phyloP scores from a whole-genome alignment of 768 basidiomycete species.

The Tulasnella sp. region DNA sequence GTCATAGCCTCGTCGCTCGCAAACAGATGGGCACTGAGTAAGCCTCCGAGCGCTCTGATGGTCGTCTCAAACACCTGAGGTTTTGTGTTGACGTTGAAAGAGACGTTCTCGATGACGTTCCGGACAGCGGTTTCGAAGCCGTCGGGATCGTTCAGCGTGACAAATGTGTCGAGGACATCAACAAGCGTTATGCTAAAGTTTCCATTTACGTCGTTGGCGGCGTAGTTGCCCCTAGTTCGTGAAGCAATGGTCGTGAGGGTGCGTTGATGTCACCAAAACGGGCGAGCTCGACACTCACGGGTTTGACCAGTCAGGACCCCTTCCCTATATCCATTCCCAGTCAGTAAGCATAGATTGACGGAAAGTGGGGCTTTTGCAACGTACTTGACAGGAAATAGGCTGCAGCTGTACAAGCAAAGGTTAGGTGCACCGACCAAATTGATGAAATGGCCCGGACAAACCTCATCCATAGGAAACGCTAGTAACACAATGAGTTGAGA shows the following conservation, averaged over 20 bases:
- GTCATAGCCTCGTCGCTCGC: constrained; percentile 20
- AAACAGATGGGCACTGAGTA: constrained; percentile 70
- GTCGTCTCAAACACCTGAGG: constrained; percentile 99
- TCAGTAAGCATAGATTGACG: neutral
- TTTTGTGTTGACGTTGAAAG: constrained; percentile 85
- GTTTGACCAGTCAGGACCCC: constrained; percentile 76
- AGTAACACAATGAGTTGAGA: constrained; percentile 22
- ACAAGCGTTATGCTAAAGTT: constrained; percentile 78
- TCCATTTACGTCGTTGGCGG: constrained; percentile 83
- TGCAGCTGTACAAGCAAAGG: constrained; percentile 43
- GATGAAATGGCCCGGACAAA: constrained; percentile 25
- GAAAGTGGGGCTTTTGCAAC: neutral
- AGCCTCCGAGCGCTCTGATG: constrained; percentile 83
- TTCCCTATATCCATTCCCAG: constrained; percentile 26
- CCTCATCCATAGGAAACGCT: constrained; percentile 86
- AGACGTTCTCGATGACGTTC: constrained; percentile 68
- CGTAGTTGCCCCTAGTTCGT: constrained; percentile 47
- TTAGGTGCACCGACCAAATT: constrained; percentile 9
- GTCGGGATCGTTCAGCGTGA: constrained; percentile 66
- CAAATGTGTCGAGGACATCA: constrained; percentile 68
- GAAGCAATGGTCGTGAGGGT: constrained; percentile 8
- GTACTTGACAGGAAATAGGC: constrained; percentile 66
- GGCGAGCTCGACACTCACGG: constrained; percentile 56
- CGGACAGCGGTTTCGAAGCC: constrained; percentile 80
- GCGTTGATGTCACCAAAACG: neutral